These are phyloP conservation scores for Speleostelium caveatum DNA, from an alignment of 78 protist genomes.

Conservation along the genomic window DNA sequence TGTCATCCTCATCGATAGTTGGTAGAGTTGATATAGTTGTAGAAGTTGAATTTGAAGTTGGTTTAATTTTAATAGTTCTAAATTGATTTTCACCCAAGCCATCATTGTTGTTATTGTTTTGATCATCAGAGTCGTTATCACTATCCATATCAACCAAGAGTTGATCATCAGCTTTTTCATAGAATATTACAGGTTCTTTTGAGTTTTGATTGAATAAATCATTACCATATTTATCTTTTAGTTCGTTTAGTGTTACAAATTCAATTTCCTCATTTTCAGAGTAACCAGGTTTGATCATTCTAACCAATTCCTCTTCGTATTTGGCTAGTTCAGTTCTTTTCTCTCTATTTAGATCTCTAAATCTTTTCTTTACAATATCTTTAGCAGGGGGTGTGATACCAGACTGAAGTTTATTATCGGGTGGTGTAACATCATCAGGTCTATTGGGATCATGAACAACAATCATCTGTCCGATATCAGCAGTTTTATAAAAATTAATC, in stretches of 20 bases:
- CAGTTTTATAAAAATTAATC: slow-evolving; percentile 54
- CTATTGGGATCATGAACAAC: slow-evolving; percentile 5
- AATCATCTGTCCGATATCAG: slow-evolving; percentile 75
- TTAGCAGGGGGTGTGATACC: slow-evolving; percentile 55
- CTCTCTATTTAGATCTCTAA: slow-evolving; percentile 5
- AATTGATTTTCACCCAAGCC: too few species aligned
- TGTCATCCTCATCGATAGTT: neutral
- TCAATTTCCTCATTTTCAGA: slow-evolving; percentile 41
- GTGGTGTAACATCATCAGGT: too few species aligned
- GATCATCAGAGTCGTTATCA: neutral
- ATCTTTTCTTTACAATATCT: slow-evolving; percentile 43
- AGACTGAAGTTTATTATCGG: neutral
- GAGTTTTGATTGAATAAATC: slow-evolving; percentile 27
- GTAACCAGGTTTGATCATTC: slow-evolving; percentile 42
- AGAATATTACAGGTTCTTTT: slow-evolving; percentile 48
- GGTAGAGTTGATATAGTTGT: neutral
- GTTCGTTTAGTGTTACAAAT: slow-evolving; percentile 25
- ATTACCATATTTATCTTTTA: slow-evolving; percentile 41
- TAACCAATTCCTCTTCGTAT: slow-evolving; percentile 48
- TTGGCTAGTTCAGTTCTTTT: slow-evolving; percentile 50
- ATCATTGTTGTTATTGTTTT: neutral
- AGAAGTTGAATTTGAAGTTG: neutral
- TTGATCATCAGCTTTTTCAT: slow-evolving; percentile 66
- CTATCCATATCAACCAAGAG: slow-evolving; percentile 12
- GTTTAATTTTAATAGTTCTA: slow-evolving; percentile 29